Evolutionary conservation across 2,329 filamentous ascomycete species (phyloP).

Genomic region (Dactylellina drechsleri): DNA sequence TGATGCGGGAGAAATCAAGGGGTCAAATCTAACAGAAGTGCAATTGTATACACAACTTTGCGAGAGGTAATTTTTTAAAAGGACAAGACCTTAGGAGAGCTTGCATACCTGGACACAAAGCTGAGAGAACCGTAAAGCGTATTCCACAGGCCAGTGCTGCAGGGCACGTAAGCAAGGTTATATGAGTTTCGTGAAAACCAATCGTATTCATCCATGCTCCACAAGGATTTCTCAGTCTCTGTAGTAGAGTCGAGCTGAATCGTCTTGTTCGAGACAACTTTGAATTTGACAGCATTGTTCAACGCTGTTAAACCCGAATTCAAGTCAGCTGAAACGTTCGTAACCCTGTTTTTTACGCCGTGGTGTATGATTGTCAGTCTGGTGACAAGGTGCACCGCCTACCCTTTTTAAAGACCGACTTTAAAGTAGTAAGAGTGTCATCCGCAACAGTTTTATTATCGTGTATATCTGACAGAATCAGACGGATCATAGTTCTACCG

Average conservation of each 20-base stretch:
- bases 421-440: constrained; percentile 42
- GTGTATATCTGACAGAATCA: constrained; percentile 64
- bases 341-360: constrained; percentile 56
- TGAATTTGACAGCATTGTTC: constrained; percentile 63
- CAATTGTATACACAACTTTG: constrained; percentile 5
- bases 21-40: constrained; percentile 65
- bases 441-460: constrained; percentile 57
- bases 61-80: neutral
- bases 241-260: constrained; percentile 9
- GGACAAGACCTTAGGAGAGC: neutral
- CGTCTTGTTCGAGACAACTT: constrained; percentile 39
- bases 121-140: constrained; percentile 68
- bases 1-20: neutral
- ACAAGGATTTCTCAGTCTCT: constrained; percentile 64
- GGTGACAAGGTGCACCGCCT: neutral
- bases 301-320: constrained; percentile 62
- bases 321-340: constrained; percentile 27
- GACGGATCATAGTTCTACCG: constrained; percentile 63
- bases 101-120: constrained; percentile 69
- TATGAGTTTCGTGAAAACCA: constrained; percentile 88
- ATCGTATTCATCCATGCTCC: constrained; percentile 72
- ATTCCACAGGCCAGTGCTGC: constrained; percentile 68
- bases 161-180: constrained; percentile 71
- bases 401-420: constrained; percentile 46
- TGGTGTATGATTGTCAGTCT: constrained; percentile 12